A percentile compares a stretch with the other conserved stretches of the same genome.
Evolutionary conservation across 1,139 yeast species (phyloP).

Genomic region (Lodderomyces beijingensis): DNA sequence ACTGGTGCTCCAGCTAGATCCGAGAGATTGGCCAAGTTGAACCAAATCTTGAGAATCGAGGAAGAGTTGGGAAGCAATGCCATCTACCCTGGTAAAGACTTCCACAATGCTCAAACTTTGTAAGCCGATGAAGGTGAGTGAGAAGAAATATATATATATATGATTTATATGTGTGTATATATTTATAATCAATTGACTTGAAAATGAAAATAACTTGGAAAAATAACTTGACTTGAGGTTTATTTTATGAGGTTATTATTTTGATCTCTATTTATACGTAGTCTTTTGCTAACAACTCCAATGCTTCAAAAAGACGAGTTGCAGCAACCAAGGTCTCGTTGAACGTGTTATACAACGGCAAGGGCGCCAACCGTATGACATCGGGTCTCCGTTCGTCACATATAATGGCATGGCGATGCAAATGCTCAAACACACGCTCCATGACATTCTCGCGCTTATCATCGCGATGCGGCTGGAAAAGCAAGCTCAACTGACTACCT

Average conservation of each 20-base stretch:
- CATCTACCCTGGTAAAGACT: constrained; percentile 85
- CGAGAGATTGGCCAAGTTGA: constrained; percentile 96
- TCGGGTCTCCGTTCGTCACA: constrained; percentile 89
- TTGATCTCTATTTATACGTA: too few relatives aligned
- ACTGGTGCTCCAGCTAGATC: constrained; percentile 99
- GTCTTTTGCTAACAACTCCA: constrained; percentile 16
- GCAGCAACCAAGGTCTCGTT: constrained; percentile 53
- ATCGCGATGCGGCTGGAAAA: constrained; percentile 53
- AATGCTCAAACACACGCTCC: constrained; percentile 52
- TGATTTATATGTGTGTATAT: too few relatives aligned
- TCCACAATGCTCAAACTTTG: constrained; percentile 50
- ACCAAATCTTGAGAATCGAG: constrained; percentile 96
- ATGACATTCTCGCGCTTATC: constrained; percentile 44
- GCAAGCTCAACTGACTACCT: constrained; percentile 78
- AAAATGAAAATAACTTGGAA: too few relatives aligned
- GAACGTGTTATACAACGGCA: constrained; percentile 77
- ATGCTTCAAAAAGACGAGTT: constrained; percentile 38
- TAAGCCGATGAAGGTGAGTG: constrained; percentile 18
- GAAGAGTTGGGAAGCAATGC: constrained; percentile 96
- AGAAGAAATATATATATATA: too few relatives aligned
- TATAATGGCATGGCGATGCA: constrained; percentile 60
- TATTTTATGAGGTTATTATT: too few relatives aligned
- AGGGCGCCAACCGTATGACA: constrained; percentile 81
- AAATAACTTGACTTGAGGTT: too few relatives aligned
- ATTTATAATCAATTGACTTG: too few relatives aligned